A percentile compares a stretch with the other conserved stretches of the same genome.
Evolutionary conservation across 495 filamentous ascomycete genomes (phyloP).

Genomic region (Monascus purpureus): DNA sequence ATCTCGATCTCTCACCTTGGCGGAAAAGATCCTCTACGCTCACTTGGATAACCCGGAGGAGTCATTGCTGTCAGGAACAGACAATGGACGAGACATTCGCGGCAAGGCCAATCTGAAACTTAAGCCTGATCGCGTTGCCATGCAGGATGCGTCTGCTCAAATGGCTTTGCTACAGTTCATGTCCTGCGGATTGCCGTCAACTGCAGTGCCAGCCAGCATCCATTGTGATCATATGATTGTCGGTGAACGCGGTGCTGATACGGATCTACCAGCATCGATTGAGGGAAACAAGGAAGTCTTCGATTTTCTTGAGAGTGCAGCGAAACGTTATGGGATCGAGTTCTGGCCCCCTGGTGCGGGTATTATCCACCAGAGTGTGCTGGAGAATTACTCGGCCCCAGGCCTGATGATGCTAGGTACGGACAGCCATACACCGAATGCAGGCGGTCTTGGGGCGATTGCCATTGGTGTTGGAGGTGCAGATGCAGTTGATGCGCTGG

Average conservation of each 20-base stretch:
- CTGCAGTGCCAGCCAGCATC: constrained; percentile 93
- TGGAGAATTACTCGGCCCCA: constrained; percentile 96
- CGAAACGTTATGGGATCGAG: constrained; percentile 93
- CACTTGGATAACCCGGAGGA: constrained; percentile 60
- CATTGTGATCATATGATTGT: constrained; percentile 99
- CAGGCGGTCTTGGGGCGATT: constrained; percentile 81
- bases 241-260: constrained; percentile 75
- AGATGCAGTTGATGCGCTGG: constrained; percentile 92
- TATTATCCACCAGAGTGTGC: constrained; percentile 95
- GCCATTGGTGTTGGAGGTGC: constrained; percentile 97
- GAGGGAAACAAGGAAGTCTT: constrained; percentile 93
- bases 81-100: constrained; percentile 65
- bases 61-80: background rate
- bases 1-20: constrained; percentile 60
- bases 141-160: constrained; percentile 98
- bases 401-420: constrained; percentile 99
- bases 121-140: constrained; percentile 93
- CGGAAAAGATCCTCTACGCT: constrained; percentile 96
- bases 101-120: constrained; percentile 90
- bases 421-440: constrained; percentile 96
- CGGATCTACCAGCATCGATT: constrained; percentile 76
- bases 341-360: constrained; percentile 99
- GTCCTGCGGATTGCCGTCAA: constrained; percentile 80
- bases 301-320: constrained; percentile 89
- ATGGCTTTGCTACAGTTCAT: constrained; percentile 99